Percentiles rank a stretch among this genome's conserved stretches.
Evolutionary conservation across 495 filamentous ascomycete species (phyloP).

Genomic region (Annulohypoxylon moriforme): DNA sequence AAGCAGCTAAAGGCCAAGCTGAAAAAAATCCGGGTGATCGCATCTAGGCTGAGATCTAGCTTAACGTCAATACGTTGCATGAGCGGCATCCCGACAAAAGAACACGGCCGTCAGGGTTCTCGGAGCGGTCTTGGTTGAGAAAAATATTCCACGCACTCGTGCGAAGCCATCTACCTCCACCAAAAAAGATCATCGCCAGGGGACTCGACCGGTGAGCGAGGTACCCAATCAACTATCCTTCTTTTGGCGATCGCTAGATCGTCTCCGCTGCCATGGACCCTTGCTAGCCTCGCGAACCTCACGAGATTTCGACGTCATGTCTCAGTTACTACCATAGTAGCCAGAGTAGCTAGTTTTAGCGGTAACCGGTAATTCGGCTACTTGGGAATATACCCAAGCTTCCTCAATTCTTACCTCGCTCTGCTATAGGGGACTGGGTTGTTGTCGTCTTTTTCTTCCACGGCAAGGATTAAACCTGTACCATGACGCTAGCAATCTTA

Average conservation of each 20-base stretch:
- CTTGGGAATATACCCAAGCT: not conserved
- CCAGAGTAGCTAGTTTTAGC: conserved; percentile 1
- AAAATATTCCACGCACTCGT: not conserved
- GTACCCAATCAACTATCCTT: not conserved
- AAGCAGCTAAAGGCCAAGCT: conserved; percentile 16
- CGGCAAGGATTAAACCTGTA: not conserved
- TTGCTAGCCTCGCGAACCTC: conserved; percentile 4
- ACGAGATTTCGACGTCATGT: conserved; percentile 14
- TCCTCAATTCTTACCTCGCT: not conserved
- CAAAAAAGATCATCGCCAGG: conserved; percentile 3
- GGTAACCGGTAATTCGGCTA: conserved; percentile 1
- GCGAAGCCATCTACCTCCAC: not conserved
- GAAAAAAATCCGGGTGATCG: conserved; percentile 26
- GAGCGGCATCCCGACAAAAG: not conserved
- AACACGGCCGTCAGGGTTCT: not conserved
- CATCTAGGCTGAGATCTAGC: conserved; percentile 21
- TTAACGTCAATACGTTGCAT: conserved; percentile 3
- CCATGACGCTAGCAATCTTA: not conserved
- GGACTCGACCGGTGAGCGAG: conserved; percentile 2
- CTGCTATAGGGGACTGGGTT: not conserved
- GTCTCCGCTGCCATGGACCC: not conserved
- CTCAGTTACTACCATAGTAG: not conserved
- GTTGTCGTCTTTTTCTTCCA: not conserved
- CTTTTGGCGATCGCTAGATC: not conserved
- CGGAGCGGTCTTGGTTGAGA: not conserved